Base-by-base conservation (phyloP, 2,329 filamentous ascomycete species). In the Chaetomium strumarium region DNA sequence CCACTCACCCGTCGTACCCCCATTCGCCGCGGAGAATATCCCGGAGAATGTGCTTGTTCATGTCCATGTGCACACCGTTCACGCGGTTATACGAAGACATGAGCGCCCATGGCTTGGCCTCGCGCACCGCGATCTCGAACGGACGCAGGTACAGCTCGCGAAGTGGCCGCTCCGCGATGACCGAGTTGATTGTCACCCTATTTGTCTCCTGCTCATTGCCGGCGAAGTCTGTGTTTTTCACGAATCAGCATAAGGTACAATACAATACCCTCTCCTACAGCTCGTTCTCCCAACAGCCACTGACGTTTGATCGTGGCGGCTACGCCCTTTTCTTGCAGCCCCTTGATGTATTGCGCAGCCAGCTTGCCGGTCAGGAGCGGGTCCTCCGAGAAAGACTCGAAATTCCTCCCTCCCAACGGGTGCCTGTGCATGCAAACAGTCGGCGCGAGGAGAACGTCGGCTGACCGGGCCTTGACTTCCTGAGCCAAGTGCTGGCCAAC, bases 311-410 rank as follows among this genome's bases (percentile, higher is more conserved):
- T 83, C 0, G 88, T 89, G 11, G 88, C 86, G 8, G 84, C 83
- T 36, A 93, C 78, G 1, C 85, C 84, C 55, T 82, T 84, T 20
- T 84, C 83, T 64, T 93, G 88, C 50, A 88, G 72, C 8, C 86
- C 86, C 44, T 80, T 82, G 63, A 88, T 84, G 56, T 88, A 88
- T 55, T 85, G 78, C 1, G 85, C 80, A 12, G 86, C 85, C 55
- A 90, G 72, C 57, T 84, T 86, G 31, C 87, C 87, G 0, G 87
- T 88, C 5, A 95, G 75, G 10, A 85, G 78, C 0, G 88, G 88
- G 60, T 93, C 89, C 67, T 93, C 89, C 0, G 86, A 90, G 66
- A 90, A 93, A 0, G 88, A 90, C 68, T 95, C 89, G 60, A 93
- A 95, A 58, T 90, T 90, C 55, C 89, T 79, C 16, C 89, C 89